Evolutionary conservation across 805 yeast genomes (phyloP).

Genomic region (Metschnikowia anglica): DNA sequence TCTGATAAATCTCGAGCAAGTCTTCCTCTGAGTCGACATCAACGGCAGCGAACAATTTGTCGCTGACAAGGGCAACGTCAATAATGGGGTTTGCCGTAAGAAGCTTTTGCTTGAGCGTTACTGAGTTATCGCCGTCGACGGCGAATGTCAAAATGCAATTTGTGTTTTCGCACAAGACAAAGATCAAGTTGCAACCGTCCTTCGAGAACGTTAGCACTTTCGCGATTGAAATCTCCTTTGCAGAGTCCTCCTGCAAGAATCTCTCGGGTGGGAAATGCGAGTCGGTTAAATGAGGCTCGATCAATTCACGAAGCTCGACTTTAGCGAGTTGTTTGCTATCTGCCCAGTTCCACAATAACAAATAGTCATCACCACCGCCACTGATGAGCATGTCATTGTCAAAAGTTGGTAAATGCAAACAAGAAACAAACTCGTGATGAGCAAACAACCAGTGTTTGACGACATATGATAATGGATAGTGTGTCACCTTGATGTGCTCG

Average conservation of each 20-base stretch:
- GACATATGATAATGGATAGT: slow-evolving; percentile 73
- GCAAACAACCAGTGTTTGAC: slow-evolving; percentile 86
- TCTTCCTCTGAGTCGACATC: slow-evolving; percentile 29
- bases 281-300: slow-evolving; percentile 47
- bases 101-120: slow-evolving; percentile 33
- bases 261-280: slow-evolving; percentile 64
- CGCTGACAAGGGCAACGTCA: slow-evolving; percentile 28
- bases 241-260: slow-evolving; percentile 52
- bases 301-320: slow-evolving; percentile 46
- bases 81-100: slow-evolving; percentile 26
- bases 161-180: slow-evolving; percentile 54
- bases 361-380: slow-evolving; percentile 86
- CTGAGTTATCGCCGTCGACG: slow-evolving; percentile 23
- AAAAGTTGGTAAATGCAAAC: slow-evolving; percentile 56
- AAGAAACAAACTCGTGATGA: slow-evolving; percentile 78
- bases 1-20: slow-evolving; percentile 27
- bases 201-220: slow-evolving; percentile 36
- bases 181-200: slow-evolving; percentile 29
- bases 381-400: slow-evolving; percentile 56
- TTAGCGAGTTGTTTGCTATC: slow-evolving; percentile 45
- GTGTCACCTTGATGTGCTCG: slow-evolving; percentile 86
- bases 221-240: slow-evolving; percentile 54
- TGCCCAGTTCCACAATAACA: slow-evolving; percentile 80
- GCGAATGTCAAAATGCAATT: slow-evolving; percentile 42
- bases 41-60: slow-evolving; percentile 26